Evolutionary conservation across 352 stramenopile species (phyloP).

Genomic region (Pythium aristosporum): DNA sequence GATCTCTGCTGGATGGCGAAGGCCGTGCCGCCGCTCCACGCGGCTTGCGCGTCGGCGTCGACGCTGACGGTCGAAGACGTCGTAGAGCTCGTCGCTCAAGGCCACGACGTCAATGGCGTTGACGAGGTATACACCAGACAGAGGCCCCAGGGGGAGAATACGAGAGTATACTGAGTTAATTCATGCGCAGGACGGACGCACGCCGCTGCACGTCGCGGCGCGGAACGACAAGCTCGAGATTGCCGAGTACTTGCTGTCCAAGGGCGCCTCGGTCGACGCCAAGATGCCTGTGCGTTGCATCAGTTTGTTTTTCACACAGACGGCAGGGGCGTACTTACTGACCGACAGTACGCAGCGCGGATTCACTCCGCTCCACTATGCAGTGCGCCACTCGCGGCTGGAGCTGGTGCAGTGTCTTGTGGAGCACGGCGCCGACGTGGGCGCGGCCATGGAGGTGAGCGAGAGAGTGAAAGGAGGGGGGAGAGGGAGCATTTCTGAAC

Average conservation of each 20-base stretch:
- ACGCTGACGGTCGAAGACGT: constrained; percentile 4
- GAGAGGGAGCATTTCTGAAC: too few species aligned
- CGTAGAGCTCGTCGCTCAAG: constrained; percentile 1
- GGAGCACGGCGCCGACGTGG: constrained; percentile 16
- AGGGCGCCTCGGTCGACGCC: constrained; percentile 15
- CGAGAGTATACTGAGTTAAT: neutral
- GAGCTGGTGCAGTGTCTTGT: constrained; percentile 12
- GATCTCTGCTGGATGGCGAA: neutral
- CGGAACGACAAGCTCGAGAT: constrained; percentile 18
- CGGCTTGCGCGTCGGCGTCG: constrained; percentile 5
- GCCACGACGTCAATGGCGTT: constrained; percentile 3
- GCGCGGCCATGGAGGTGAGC: constrained; percentile 14
- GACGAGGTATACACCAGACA: neutral
- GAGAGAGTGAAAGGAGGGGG: too few species aligned
- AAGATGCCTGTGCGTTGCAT: constrained; percentile 14
- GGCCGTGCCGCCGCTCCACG: constrained; percentile 3
- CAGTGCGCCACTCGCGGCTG: constrained; percentile 15
- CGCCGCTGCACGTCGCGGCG: constrained; percentile 17
- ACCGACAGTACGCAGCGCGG: constrained; percentile 7
- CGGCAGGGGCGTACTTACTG: too few species aligned
- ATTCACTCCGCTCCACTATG: constrained; percentile 22
- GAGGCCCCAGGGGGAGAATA: neutral
- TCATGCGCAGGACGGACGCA: constrained; percentile 4
- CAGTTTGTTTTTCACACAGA: too few species aligned
- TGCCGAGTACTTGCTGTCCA: constrained; percentile 8